Conservation (phyloP, 2,329 filamentous ascomycete species). For the Lachnellula suecica region DNA sequence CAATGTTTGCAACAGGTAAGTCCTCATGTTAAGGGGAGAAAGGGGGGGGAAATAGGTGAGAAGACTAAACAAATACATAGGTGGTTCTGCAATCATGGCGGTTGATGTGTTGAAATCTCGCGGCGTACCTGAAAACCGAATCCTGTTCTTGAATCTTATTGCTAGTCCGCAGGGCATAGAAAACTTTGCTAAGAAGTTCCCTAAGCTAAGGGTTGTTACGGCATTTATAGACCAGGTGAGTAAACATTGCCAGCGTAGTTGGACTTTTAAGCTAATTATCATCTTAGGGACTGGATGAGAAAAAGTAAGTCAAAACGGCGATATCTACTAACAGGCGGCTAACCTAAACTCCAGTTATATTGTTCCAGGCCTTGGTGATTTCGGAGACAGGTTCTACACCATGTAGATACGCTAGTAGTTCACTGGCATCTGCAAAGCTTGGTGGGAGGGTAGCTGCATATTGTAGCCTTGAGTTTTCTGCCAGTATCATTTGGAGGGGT, state of each 20-base stretch:
- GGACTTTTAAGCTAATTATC: constrained; percentile 10
- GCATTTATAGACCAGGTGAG: constrained; percentile 84
- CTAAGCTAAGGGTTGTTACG: constrained; percentile 86
- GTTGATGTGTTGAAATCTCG: constrained; percentile 88
- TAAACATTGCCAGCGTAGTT: constrained; percentile 9
- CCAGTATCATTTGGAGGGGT: not conserved
- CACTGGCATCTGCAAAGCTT: not conserved
- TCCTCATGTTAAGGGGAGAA: not conserved
- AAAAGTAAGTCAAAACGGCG: constrained; percentile 68
- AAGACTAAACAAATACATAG: constrained; percentile 42
- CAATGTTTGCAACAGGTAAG: constrained; percentile 97
- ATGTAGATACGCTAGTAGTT: constrained; percentile 52
- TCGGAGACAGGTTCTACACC: constrained; percentile 94
- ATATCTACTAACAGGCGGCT: constrained; percentile 13
- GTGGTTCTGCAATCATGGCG: constrained; percentile 94
- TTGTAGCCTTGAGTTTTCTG: not conserved
- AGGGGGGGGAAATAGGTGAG: too few species aligned
- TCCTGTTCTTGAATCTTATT: constrained; percentile 94
- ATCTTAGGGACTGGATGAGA: constrained; percentile 82
- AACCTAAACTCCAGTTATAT: constrained; percentile 69
- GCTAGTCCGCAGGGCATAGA: constrained; percentile 92
- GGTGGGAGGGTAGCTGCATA: not conserved
- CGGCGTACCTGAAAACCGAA: constrained; percentile 91
- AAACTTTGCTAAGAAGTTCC: constrained; percentile 87
- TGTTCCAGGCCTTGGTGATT: constrained; percentile 89